Evolutionary conservation across 805 yeast species (phyloP).

Genomic region (Candida loeiensis): DNA sequence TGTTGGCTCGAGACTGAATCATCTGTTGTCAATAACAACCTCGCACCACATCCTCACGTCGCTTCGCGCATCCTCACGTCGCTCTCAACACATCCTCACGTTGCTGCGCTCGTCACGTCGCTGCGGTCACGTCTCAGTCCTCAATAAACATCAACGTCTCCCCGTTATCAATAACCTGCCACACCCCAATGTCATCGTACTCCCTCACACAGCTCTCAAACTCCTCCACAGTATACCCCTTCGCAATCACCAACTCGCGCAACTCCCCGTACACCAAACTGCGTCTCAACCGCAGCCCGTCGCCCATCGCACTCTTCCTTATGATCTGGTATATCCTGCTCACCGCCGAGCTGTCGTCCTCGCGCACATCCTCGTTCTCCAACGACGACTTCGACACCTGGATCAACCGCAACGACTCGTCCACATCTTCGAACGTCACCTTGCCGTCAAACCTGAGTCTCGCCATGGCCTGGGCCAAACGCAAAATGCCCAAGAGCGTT

Average conservation of each 20-base stretch:
- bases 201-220: conserved; percentile 71
- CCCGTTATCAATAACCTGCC: conserved; percentile 74
- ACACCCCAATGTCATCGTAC: conserved; percentile 66
- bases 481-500: conserved; percentile 82
- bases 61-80: no score
- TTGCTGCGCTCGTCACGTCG: no score
- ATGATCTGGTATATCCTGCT: conserved; percentile 72
- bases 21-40: no score
- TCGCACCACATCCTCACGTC: no score
- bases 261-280: conserved; percentile 46
- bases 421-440: conserved; percentile 80
- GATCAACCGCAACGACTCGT: conserved; percentile 86
- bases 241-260: conserved; percentile 63
- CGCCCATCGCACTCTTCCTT: conserved; percentile 49
- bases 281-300: conserved; percentile 24
- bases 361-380: conserved; percentile 47
- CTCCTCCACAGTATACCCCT: conserved; percentile 81
- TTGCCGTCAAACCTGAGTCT: conserved; percentile 73
- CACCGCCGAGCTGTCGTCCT: conserved; percentile 57
- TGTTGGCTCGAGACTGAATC: no score
- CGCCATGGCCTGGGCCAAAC: conserved; percentile 94
- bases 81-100: no score
- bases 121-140: no score
- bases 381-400: conserved; percentile 86
- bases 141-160: conserved; percentile 56